Percentiles rank a stretch among this genome's conserved stretches.
These are phyloP conservation scores for Rhododendron ferrugineum DNA, from an alignment of 148 eudicot species.

Conservation along the genomic window DNA sequence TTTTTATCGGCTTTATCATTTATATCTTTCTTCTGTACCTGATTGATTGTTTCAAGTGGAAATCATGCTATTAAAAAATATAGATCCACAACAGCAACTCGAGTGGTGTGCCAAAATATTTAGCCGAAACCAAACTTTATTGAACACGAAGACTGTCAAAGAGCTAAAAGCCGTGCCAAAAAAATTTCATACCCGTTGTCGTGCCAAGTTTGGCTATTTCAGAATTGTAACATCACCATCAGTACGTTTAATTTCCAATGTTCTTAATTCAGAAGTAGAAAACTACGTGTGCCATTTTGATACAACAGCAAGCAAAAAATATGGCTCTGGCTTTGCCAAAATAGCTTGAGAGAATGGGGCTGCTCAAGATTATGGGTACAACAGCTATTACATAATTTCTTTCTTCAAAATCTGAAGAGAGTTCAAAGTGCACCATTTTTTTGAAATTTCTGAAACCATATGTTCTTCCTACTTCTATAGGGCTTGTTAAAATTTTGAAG, in stretches of 20 bases:
- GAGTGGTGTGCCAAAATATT: background rate
- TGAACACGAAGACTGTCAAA: background rate
- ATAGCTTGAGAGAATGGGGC: background rate
- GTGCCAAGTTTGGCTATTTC: background rate
- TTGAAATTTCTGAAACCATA: background rate
- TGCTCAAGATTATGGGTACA: conserved; percentile 4
- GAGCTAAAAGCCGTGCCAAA: background rate
- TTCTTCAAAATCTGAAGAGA: background rate
- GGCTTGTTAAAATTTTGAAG: conserved; percentile 80
- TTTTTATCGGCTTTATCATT: background rate
- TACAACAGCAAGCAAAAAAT: background rate
- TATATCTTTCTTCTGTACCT: conserved; percentile 4
- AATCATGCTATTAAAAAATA: conserved; percentile 2
- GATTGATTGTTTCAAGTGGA: conserved; percentile 1
- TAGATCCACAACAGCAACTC: background rate
- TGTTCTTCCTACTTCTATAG: conserved; percentile 29
- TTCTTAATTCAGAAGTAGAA: background rate
- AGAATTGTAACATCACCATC: background rate
- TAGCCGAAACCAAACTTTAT: background rate
- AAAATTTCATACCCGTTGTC: background rate
- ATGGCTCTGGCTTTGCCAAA: background rate
- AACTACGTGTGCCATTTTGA: background rate
- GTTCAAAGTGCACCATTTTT: background rate
- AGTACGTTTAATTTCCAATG: background rate
- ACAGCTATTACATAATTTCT: background rate